These are phyloP conservation scores for Myrmaecium sp. DNA, from an alignment of 2,329 filamentous ascomycete genomes.

Conservation along the genomic window DNA sequence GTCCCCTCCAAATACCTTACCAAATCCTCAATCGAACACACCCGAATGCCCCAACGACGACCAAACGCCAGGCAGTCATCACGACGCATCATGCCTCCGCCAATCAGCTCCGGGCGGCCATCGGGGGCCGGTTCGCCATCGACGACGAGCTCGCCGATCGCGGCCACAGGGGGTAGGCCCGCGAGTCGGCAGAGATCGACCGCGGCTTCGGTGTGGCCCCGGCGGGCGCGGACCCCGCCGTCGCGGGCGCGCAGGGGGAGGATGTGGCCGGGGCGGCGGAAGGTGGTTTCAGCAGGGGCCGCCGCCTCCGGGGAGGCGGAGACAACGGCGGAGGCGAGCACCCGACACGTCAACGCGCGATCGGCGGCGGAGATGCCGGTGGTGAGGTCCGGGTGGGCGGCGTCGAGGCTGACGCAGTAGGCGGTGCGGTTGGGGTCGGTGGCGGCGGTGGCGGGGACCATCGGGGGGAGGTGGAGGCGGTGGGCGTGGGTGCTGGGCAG, in stretches of 20 bases:
- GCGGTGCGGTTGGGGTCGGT: constrained; percentile 75
- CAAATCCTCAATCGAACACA: constrained; percentile 89
- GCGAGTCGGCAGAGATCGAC: constrained; percentile 79
- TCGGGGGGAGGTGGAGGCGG: constrained; percentile 65
- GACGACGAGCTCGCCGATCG: constrained; percentile 84
- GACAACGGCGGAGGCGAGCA: too few relatives aligned
- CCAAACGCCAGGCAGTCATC: constrained; percentile 83
- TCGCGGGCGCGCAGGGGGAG: constrained; percentile 64
- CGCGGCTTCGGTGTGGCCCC: constrained; percentile 85
- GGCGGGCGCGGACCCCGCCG: constrained; percentile 64
- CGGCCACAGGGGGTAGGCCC: constrained; percentile 58
- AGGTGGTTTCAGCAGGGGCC: constrained; percentile 23
- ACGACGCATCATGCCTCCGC: constrained; percentile 78
- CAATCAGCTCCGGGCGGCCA: constrained; percentile 47
- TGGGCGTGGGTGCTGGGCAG: constrained; percentile 52
- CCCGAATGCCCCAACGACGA: constrained; percentile 71
- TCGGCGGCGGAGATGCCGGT: constrained; percentile 88
- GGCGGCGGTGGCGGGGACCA: constrained; percentile 55
- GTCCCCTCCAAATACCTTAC: constrained; percentile 62
- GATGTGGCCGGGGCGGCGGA: constrained; percentile 78
- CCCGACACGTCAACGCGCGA: constrained; percentile 63
- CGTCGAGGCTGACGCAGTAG: constrained; percentile 82
- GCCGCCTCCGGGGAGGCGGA: too few relatives aligned
- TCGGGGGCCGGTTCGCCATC: constrained; percentile 59
- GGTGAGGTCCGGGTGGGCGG: constrained; percentile 50